Conservation (phyloP, 2,329 filamentous ascomycete genomes). For the Phyllosticta capitalensis region DNA sequence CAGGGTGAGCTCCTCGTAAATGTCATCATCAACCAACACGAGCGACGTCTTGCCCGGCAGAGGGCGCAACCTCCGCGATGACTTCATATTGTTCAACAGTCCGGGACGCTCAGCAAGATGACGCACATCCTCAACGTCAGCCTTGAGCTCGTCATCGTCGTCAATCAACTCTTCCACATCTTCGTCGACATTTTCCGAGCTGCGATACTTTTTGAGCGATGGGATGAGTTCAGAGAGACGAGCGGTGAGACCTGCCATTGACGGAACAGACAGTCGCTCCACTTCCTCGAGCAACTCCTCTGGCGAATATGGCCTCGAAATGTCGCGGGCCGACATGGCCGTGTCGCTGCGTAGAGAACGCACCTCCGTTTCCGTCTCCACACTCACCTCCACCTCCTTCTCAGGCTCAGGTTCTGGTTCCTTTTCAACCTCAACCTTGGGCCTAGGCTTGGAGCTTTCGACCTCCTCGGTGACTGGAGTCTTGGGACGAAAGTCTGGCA, state of each 20-base stretch:
- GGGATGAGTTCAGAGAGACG: constrained; percentile 38
- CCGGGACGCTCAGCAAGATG: constrained; percentile 6
- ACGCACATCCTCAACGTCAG: constrained; percentile 5
- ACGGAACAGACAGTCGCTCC: constrained; percentile 37
- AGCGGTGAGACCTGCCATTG: constrained; percentile 35
- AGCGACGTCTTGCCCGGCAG: constrained; percentile 24
- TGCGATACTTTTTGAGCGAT: constrained; percentile 31
- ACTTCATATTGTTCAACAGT: constrained; percentile 19
- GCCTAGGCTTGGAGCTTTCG: not conserved
- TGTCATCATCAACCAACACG: constrained; percentile 24
- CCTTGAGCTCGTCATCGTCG: constrained; percentile 5
- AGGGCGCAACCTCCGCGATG: constrained; percentile 24
- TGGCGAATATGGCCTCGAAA: constrained; percentile 27
- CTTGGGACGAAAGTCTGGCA: constrained; percentile 4
- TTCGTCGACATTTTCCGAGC: constrained; percentile 27
- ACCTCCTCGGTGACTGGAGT: constrained; percentile 1
- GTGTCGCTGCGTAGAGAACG: not conserved
- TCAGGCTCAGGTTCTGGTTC: not conserved
- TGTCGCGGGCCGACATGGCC: not conserved
- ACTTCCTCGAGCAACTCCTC: constrained; percentile 35
- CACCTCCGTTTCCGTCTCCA: not conserved
- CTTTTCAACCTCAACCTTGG: not conserved
- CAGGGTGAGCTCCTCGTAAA: constrained; percentile 23
- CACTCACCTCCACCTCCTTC: not conserved
- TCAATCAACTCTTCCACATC: constrained; percentile 7